These are phyloP conservation scores for Fusarium euwallaceae DNA, from an alignment of 2,329 filamentous ascomycete genomes.

Conservation along the genomic window DNA sequence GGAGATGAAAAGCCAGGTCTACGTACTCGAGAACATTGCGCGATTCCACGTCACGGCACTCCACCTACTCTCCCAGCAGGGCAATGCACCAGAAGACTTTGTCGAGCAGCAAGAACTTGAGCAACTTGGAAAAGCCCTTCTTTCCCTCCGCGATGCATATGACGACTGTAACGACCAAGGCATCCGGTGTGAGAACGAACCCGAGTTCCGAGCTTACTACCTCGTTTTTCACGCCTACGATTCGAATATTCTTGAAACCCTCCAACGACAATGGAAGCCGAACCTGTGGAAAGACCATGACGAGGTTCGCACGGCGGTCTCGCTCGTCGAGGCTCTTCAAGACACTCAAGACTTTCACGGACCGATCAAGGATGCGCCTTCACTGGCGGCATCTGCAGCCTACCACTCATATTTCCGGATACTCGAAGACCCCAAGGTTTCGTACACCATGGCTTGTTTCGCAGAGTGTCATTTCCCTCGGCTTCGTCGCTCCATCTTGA, in stretches of 20 bases:
- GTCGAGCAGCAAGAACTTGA: slow-evolving; percentile 77
- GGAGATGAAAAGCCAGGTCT: slow-evolving; percentile 71
- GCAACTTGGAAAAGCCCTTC: slow-evolving; percentile 74
- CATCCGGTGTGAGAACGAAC: slow-evolving; percentile 71
- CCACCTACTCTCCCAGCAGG: slow-evolving; percentile 71
- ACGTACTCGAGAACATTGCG: slow-evolving; percentile 75
- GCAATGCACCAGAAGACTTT: slow-evolving; percentile 70
- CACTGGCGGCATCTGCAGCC: slow-evolving; percentile 63
- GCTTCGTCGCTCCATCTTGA: slow-evolving; percentile 70
- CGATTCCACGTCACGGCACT: slow-evolving; percentile 76
- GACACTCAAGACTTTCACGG: slow-evolving; percentile 70
- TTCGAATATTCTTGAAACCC: slow-evolving; percentile 65
- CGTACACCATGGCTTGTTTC: slow-evolving; percentile 78
- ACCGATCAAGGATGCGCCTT: slow-evolving; percentile 65
- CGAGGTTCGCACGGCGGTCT: slow-evolving; percentile 72
- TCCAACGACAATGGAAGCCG: slow-evolving; percentile 70
- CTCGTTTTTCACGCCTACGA: slow-evolving; percentile 72
- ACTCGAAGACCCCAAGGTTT: slow-evolving; percentile 67
- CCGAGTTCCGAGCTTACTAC: slow-evolving; percentile 76
- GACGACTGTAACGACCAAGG: slow-evolving; percentile 73
- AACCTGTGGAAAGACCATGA: slow-evolving; percentile 67
- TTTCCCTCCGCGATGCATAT: slow-evolving; percentile 76
- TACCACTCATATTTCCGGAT: slow-evolving; percentile 72
- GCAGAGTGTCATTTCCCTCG: slow-evolving; percentile 76
- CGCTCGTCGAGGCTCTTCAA: slow-evolving; percentile 71